Percentiles rank a stretch among this genome's conserved stretches.
Conservation (phyloP, 352 stramenopile genomes). For the Lagenidium giganteum region DNA sequence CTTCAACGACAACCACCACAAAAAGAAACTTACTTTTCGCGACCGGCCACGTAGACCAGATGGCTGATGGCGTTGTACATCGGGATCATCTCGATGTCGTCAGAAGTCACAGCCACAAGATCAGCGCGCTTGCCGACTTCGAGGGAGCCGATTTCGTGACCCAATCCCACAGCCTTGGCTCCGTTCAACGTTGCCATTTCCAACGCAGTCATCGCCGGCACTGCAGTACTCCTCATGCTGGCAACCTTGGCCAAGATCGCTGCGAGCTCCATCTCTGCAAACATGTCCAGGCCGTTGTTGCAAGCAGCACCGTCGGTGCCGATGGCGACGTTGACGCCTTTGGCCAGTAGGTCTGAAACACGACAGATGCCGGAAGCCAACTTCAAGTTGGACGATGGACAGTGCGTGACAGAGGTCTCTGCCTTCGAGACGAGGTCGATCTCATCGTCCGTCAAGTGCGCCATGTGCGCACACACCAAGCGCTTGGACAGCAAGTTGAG, state of each 20-base stretch:
- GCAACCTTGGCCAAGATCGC: slow-evolving; percentile 84
- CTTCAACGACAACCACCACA: neutral
- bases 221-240: slow-evolving; percentile 49
- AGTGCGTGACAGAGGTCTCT: slow-evolving; percentile 76
- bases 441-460: slow-evolving; percentile 78
- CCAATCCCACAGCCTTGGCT: slow-evolving; percentile 76
- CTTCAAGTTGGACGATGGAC: slow-evolving; percentile 89
- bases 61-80: slow-evolving; percentile 88
- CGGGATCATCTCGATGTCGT: slow-evolving; percentile 82
- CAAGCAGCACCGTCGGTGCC: slow-evolving; percentile 83
- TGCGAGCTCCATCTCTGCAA: slow-evolving; percentile 85
- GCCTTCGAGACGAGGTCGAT: slow-evolving; percentile 59
- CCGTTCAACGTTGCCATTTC: slow-evolving; percentile 89
- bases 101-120: slow-evolving; percentile 72
- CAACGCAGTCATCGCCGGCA: slow-evolving; percentile 53
- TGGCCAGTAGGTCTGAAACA: slow-evolving; percentile 65
- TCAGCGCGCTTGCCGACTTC: slow-evolving; percentile 84
- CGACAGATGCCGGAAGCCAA: slow-evolving; percentile 80
- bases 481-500: slow-evolving; percentile 66
- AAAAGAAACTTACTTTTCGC: slow-evolving; percentile 46
- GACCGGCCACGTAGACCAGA: slow-evolving; percentile 78
- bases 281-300: slow-evolving; percentile 90
- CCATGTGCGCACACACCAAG: slow-evolving; percentile 81
- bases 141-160: slow-evolving; percentile 78
- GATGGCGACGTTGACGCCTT: slow-evolving; percentile 84